Conservation (phyloP, 2,329 filamentous ascomycete genomes). For the Penicillium sumatraense region DNA sequence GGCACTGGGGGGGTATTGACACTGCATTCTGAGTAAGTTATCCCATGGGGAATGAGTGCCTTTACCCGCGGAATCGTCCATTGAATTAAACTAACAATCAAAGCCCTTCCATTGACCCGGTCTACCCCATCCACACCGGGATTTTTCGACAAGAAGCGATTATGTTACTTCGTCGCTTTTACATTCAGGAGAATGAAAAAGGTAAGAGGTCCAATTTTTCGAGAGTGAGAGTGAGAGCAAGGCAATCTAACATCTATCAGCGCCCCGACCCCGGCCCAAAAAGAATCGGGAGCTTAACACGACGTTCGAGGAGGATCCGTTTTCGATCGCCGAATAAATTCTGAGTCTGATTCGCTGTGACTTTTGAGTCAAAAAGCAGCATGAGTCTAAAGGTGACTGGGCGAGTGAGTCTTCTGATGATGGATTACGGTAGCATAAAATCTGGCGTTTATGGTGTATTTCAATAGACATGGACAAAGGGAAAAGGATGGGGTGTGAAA, state of each 20-base stretch:
- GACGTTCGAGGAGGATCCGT: constrained; percentile 52
- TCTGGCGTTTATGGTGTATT: neutral
- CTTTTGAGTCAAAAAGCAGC: too few species aligned
- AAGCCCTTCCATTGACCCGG: constrained; percentile 73
- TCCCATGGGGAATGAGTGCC: too few species aligned
- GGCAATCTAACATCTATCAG: constrained; percentile 44
- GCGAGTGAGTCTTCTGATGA: too few species aligned
- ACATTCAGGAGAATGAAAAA: constrained; percentile 96
- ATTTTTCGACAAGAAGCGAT: constrained; percentile 92
- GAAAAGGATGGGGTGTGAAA: constrained; percentile 1
- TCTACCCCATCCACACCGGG: constrained; percentile 83
- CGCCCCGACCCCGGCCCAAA: constrained; percentile 67
- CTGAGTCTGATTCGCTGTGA: too few species aligned
- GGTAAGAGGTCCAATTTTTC: constrained; percentile 52
- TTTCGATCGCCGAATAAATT: too few species aligned
- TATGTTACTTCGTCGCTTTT: constrained; percentile 88
- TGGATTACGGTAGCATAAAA: neutral
- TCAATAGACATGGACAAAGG: constrained; percentile 10
- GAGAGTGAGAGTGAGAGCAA: neutral
- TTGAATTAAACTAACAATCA: constrained; percentile 6
- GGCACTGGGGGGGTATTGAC: constrained; percentile 92
- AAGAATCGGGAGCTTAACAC: constrained; percentile 67
- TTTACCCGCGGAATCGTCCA: too few species aligned
- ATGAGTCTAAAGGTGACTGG: too few species aligned
- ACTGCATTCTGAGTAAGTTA: constrained; percentile 73